Percentiles rank a stretch among this genome's conserved stretches.
phyloP scores from a whole-genome alignment of 768 basidiomycete species.

The Macrolepiota albuminosa region DNA sequence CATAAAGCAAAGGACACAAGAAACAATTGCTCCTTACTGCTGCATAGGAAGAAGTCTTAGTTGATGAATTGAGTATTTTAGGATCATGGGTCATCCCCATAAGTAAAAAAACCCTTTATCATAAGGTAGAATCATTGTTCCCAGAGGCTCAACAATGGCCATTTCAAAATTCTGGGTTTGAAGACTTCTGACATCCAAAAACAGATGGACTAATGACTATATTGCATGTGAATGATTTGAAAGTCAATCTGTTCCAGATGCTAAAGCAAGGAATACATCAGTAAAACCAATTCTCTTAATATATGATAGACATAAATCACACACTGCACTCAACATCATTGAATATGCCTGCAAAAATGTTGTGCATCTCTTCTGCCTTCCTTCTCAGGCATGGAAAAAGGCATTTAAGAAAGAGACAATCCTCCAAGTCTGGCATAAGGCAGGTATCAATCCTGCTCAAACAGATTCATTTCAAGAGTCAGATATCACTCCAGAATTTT shows the following conservation, averaged over 20 bases:
- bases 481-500: background rate
- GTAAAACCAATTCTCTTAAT: conserved; percentile 29
- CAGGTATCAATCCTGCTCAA: background rate
- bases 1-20: too few species aligned
- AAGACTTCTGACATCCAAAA: too few species aligned
- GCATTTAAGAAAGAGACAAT: background rate
- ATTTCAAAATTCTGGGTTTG: too few species aligned
- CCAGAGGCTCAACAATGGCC: too few species aligned
- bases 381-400: background rate
- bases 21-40: too few species aligned
- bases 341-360: too few species aligned
- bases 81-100: too few species aligned
- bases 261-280: background rate
- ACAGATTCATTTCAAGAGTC: background rate
- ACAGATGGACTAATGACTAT: background rate
- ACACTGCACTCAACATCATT: conserved; percentile 22
- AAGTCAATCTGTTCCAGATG: conserved; percentile 32
- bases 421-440: background rate
- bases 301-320: conserved; percentile 21
- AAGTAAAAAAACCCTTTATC: too few species aligned
- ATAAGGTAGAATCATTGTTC: too few species aligned
- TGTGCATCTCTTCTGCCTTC: too few species aligned
- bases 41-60: too few species aligned
- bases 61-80: too few species aligned
- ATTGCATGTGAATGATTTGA: conserved; percentile 29